These are phyloP conservation scores for Cryptosporidium felis DNA, from an alignment of 169 alveolate species.

Conservation along the genomic window DNA sequence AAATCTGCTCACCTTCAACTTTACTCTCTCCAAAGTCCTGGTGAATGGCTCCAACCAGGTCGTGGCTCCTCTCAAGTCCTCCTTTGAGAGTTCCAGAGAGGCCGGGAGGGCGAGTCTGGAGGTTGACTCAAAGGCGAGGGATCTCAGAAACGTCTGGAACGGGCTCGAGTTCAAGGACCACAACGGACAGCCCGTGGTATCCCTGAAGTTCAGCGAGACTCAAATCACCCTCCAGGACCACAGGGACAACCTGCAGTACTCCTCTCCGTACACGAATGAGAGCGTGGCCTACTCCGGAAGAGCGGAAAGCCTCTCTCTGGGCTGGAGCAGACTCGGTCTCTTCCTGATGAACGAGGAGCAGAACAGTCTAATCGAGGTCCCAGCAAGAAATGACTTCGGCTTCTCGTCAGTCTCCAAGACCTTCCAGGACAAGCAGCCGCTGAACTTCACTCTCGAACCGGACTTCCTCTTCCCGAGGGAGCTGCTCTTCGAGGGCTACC, in stretches of 20 bases:
- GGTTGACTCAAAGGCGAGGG: not conserved
- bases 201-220: constrained; percentile 21
- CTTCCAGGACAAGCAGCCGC: not conserved
- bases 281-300: constrained; percentile 5
- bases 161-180: not conserved
- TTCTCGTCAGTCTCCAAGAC: not conserved
- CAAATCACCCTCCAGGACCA: constrained; percentile 23
- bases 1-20: not conserved
- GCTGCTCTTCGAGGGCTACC: not conserved
- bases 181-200: not conserved
- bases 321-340: constrained; percentile 21
- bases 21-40: not conserved
- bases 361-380: not conserved
- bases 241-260: not conserved
- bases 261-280: constrained; percentile 17
- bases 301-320: not conserved
- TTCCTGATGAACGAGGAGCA: not conserved
- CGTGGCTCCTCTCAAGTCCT: not conserved
- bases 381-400: constrained; percentile 40
- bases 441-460: not conserved
- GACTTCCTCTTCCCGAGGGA: not conserved
- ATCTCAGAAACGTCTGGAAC: not conserved
- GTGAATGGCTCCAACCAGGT: not conserved
- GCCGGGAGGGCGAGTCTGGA: not conserved
- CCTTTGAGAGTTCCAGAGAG: not conserved